These are phyloP conservation scores for Wickerhamomyces canadensis DNA, from an alignment of 805 yeast genomes.

Conservation along the genomic window DNA sequence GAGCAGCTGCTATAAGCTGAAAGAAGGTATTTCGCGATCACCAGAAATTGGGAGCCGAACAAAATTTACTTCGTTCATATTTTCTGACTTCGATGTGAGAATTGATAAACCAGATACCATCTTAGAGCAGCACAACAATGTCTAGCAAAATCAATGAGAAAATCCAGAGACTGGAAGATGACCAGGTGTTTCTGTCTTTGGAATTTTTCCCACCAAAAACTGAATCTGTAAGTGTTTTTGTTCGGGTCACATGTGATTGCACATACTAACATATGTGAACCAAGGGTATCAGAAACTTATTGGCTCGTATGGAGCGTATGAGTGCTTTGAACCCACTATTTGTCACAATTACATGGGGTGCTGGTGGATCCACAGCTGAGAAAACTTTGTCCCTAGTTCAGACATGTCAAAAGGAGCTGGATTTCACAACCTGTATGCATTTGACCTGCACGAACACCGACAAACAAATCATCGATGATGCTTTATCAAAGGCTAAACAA, in stretches of 20 bases:
- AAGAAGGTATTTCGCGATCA: no score
- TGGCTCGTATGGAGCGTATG: conserved; percentile 86
- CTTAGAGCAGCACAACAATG: no score
- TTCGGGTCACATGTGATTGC: no score
- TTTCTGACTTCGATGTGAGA: no score
- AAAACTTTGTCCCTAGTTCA: conserved; percentile 82
- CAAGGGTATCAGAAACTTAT: conserved; percentile 75
- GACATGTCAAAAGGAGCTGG: conserved; percentile 67
- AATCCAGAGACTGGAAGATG: conserved; percentile 40
- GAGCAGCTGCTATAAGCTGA: no score
- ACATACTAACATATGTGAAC: no score
- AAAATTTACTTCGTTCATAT: no score
- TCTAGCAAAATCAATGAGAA: conserved; percentile 37
- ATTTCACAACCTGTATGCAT: conserved; percentile 89
- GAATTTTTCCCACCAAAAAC: conserved; percentile 99
- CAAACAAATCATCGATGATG: conserved; percentile 67
- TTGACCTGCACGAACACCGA: conserved; percentile 95
- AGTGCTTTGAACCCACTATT: conserved; percentile 82
- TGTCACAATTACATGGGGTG: conserved; percentile 97
- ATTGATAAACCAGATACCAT: no score
- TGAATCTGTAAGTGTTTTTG: conserved; percentile 40
- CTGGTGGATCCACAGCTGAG: conserved; percentile 90
- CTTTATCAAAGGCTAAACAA: conserved; percentile 62
- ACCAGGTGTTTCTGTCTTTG: conserved; percentile 68
- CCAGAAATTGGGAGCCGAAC: no score